phyloP scores from a whole-genome alignment of 2,329 filamentous ascomycete species.

The Colletotrichum scovillei region DNA sequence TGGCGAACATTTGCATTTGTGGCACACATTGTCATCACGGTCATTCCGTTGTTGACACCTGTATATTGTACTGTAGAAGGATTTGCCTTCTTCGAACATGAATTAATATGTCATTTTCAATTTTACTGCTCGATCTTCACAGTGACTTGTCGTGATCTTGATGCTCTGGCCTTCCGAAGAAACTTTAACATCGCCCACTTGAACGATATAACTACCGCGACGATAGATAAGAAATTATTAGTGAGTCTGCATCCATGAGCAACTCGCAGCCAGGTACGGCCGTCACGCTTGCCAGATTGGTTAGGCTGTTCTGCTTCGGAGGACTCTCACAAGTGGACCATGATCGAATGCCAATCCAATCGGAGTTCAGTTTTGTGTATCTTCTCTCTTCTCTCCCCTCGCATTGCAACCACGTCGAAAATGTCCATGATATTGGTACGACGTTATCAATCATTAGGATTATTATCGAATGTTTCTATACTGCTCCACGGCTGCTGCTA shows the following conservation, averaged over 20 bases:
- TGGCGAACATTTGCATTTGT: slow-evolving; percentile 2
- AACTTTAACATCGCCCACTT: fast-evolving
- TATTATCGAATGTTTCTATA: not conserved
- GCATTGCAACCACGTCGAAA: not conserved
- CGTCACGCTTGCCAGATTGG: not conserved
- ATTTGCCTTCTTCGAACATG: not conserved
- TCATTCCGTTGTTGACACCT: not conserved
- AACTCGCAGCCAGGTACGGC: not conserved
- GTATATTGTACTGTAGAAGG: not conserved
- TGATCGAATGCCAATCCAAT: not conserved
- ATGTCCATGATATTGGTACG: not conserved
- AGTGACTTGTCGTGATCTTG: fast-evolving
- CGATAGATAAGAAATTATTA: no score
- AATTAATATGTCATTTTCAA: slow-evolving; percentile 4
- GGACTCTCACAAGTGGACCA: not conserved
- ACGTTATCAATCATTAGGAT: not conserved
- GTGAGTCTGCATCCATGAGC: not conserved
- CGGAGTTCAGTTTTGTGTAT: not conserved
- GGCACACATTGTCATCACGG: not conserved
- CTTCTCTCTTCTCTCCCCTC: not conserved
- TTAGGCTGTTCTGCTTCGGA: not conserved
- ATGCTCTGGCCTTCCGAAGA: no score
- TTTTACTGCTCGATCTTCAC: not conserved
- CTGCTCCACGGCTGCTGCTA: slow-evolving; percentile 1
- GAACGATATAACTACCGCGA: no score